Evolutionary conservation across 257 asterid genomes (phyloP).

Genomic region (Salvia rosmarinus): DNA sequence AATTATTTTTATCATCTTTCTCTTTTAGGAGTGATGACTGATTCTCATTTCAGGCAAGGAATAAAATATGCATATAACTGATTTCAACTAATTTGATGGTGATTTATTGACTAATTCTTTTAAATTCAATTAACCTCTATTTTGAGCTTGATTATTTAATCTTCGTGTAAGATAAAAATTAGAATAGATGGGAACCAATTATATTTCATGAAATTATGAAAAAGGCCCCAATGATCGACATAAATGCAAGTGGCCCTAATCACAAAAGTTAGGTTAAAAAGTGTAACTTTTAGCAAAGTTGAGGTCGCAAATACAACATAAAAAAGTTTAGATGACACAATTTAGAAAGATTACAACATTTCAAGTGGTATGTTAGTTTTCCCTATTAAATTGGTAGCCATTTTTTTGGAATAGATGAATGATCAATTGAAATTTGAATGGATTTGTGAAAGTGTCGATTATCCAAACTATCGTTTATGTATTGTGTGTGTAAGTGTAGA

Average conservation of each 20-base stretch:
- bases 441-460: background rate
- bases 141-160: background rate
- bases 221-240: background rate
- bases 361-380: background rate
- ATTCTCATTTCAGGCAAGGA: background rate
- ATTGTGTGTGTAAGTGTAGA: background rate
- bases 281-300: background rate
- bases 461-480: background rate
- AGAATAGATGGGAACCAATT: background rate
- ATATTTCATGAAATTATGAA: background rate
- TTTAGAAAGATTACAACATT: background rate
- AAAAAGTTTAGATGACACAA: background rate
- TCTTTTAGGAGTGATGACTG: background rate
- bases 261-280: background rate
- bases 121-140: background rate
- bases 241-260: background rate
- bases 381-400: background rate
- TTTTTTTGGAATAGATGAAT: background rate
- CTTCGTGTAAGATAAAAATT: conserved; percentile 4
- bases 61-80: background rate
- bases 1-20: background rate
- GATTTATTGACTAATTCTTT: background rate
- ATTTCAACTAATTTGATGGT: background rate
- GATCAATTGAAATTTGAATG: conserved; percentile 1
- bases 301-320: background rate